Percentiles rank a stretch among this genome's conserved stretches.
Conservation (phyloP, 2,329 filamentous ascomycete genomes). For the Tetracladium maxilliforme region DNA sequence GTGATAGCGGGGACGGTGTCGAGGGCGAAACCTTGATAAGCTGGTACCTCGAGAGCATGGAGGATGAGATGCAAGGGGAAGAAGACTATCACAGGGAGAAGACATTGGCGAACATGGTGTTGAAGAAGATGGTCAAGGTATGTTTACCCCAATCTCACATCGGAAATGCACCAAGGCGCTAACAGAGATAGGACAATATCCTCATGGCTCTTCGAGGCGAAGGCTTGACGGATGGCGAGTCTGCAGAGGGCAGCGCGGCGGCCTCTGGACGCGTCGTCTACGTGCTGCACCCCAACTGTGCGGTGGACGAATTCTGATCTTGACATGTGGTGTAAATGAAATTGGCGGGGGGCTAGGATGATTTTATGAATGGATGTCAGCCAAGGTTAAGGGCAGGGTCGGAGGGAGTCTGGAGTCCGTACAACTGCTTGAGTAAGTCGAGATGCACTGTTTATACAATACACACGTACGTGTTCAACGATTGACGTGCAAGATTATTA, state of each 20-base stretch:
- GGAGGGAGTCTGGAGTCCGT: too few species aligned
- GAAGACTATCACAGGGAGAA: constrained; percentile 70
- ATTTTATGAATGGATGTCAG: too few species aligned
- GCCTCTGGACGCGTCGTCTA: constrained; percentile 49
- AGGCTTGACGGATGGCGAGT: constrained; percentile 32
- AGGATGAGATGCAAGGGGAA: constrained; percentile 65
- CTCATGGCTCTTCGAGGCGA: constrained; percentile 64
- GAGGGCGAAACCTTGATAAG: constrained; percentile 67
- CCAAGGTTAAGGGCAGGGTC: too few species aligned
- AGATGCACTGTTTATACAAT: too few species aligned
- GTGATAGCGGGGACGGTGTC: constrained; percentile 62
- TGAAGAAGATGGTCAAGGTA: constrained; percentile 95
- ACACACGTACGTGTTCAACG: too few species aligned
- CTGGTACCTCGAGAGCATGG: constrained; percentile 89
- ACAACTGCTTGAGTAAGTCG: too few species aligned
- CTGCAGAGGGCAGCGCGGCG: constrained; percentile 27
- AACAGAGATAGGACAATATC: constrained; percentile 64
- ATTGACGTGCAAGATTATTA: too few species aligned
- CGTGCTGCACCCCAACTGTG: constrained; percentile 88
- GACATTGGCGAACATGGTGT: constrained; percentile 63
- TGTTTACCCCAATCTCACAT: constrained; percentile 14
- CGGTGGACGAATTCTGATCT: constrained; percentile 44
- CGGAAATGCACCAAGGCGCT: constrained; percentile 39
- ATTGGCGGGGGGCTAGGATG: too few species aligned
- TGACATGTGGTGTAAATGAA: too few species aligned